phyloP scores from a whole-genome alignment of 1,284 basidiomycete species.

The Crucibulum parvulum region DNA sequence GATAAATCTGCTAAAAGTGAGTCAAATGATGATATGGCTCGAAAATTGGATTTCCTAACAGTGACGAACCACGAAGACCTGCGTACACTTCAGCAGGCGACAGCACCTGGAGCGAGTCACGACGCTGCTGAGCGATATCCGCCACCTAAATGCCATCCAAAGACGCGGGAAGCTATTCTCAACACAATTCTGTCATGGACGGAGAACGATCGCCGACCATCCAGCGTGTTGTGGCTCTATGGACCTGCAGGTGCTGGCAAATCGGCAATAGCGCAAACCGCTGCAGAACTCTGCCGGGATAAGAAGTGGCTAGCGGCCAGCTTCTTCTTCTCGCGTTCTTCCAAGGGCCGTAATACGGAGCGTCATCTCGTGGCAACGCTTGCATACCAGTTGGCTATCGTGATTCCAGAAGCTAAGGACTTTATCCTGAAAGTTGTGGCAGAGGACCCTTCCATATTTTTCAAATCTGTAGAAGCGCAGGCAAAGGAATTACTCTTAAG shows the following conservation, averaged over 20 bases:
- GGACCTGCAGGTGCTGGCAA: slow-evolving; percentile 27
- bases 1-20: background rate
- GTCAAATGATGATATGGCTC: background rate
- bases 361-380: slow-evolving; percentile 14
- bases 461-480: slow-evolving; percentile 9
- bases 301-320: slow-evolving; percentile 10
- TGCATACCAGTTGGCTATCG: slow-evolving; percentile 19
- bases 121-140: slow-evolving; percentile 1
- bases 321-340: slow-evolving; percentile 19
- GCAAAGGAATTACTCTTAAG: slow-evolving; percentile 13
- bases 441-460: slow-evolving; percentile 11
- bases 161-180: background rate
- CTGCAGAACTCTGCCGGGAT: slow-evolving; percentile 18
- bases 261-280: slow-evolving; percentile 23
- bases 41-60: background rate
- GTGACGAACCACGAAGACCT: background rate
- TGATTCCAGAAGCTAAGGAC: slow-evolving; percentile 6
- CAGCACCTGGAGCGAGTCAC: background rate
- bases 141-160: slow-evolving; percentile 2
- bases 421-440: slow-evolving; percentile 5
- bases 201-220: background rate
- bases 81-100: background rate
- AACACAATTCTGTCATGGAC: background rate
- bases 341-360: slow-evolving; percentile 2
- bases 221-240: slow-evolving; percentile 26